These are phyloP conservation scores for Furcasterigmium sp. DNA, from an alignment of 2,329 filamentous ascomycete genomes.

Conservation along the genomic window DNA sequence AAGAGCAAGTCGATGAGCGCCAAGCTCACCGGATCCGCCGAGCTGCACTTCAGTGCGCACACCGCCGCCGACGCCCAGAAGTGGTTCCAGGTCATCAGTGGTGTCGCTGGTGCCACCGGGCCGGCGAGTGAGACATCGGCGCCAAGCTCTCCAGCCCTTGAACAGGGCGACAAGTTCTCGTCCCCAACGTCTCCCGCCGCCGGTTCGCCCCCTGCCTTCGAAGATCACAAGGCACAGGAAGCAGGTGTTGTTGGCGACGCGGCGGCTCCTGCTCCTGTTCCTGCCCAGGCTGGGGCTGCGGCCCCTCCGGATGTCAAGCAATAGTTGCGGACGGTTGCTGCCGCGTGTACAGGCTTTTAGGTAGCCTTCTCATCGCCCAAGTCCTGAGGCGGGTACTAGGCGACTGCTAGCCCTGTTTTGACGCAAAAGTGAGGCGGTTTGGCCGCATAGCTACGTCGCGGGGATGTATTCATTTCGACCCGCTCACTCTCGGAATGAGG, in stretches of 20 bases:
- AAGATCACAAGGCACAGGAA: constrained; percentile 37
- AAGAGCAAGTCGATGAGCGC: constrained; percentile 72
- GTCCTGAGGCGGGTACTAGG: not conserved
- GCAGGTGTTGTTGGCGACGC: constrained; percentile 35
- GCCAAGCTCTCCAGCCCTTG: constrained; percentile 25
- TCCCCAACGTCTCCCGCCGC: constrained; percentile 12
- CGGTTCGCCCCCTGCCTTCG: constrained; percentile 11
- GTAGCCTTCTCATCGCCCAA: constrained; percentile 5
- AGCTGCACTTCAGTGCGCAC: constrained; percentile 84
- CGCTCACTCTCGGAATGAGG: not conserved
- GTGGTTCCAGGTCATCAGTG: constrained; percentile 73
- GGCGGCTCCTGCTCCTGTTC: constrained; percentile 6
- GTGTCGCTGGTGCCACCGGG: constrained; percentile 49
- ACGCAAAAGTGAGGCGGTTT: constrained; percentile 1
- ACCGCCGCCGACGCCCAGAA: constrained; percentile 73
- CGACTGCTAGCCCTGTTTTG: not conserved
- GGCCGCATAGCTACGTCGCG: not conserved
- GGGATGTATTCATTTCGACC: no score
- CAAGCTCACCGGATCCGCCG: constrained; percentile 74
- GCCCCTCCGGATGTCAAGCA: constrained; percentile 2
- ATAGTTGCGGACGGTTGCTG: no score
- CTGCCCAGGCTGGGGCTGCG: constrained; percentile 1
- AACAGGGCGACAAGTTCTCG: constrained; percentile 20
- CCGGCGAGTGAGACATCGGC: constrained; percentile 22
- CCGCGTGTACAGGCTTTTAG: no score